A percentile compares a stretch with the other conserved stretches of the same genome.
Conservation (phyloP, 1,284 basidiomycete species). For the Amylostereum areolatum region DNA sequence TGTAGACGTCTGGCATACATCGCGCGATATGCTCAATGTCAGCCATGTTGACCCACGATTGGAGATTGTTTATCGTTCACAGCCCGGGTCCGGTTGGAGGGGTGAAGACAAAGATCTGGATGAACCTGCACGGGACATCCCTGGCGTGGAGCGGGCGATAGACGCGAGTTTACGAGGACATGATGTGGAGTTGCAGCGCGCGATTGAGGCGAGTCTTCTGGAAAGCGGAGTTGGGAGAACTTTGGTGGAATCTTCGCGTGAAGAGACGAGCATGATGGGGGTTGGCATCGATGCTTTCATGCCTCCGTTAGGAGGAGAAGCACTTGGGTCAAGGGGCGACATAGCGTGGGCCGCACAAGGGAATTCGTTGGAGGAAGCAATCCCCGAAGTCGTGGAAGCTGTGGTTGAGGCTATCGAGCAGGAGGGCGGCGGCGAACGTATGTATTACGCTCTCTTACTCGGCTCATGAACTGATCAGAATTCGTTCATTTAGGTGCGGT, state of each 20-base stretch:
- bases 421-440: neutral
- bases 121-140: neutral
- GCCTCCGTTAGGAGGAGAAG: no score
- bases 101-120: slow-evolving; percentile 1
- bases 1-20: slow-evolving; percentile 19
- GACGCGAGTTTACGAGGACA: slow-evolving; percentile 24
- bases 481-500: neutral
- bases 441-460: neutral
- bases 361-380: neutral
- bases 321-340: no score
- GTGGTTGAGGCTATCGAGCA: neutral
- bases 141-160: slow-evolving; percentile 1
- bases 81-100: slow-evolving; percentile 16
- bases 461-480: neutral
- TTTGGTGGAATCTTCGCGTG: slow-evolving; percentile 52
- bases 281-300: no score
- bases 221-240: slow-evolving; percentile 14
- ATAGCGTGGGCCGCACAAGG: neutral
- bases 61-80: slow-evolving; percentile 45
- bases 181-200: slow-evolving; percentile 53
- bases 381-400: neutral
- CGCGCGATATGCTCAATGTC: slow-evolving; percentile 27
- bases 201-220: slow-evolving; percentile 66
- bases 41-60: slow-evolving; percentile 34
- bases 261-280: neutral